phyloP scores from a whole-genome alignment of 1,284 basidiomycete genomes.

The Ustilago curta region DNA sequence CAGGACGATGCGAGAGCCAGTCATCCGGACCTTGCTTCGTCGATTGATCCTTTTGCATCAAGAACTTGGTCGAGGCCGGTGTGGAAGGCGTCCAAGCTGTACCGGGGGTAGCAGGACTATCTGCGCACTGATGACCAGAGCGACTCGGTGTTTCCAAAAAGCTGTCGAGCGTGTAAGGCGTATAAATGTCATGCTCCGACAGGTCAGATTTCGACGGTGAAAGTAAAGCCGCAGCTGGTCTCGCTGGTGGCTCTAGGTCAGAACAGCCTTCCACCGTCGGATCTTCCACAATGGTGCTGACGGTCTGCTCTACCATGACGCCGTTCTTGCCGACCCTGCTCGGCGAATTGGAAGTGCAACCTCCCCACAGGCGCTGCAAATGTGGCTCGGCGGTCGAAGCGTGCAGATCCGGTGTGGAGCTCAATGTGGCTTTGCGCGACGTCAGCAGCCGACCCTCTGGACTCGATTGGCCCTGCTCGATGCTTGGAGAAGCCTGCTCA shows the following conservation, averaged over 20 bases:
- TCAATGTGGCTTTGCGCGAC: slow-evolving; percentile 10
- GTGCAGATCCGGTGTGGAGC: slow-evolving; percentile 21
- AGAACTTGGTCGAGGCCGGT: slow-evolving; percentile 6
- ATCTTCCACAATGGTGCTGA: slow-evolving; percentile 36
- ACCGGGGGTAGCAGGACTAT: slow-evolving; percentile 22
- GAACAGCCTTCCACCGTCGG: slow-evolving; percentile 24
- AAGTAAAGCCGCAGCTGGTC: not conserved
- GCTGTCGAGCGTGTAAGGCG: slow-evolving; percentile 12
- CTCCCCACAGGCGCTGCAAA: slow-evolving; percentile 13
- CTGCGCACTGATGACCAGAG: slow-evolving; percentile 15
- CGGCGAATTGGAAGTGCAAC: slow-evolving; percentile 2
- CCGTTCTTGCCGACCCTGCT: slow-evolving; percentile 21
- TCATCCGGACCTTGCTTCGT: not conserved
- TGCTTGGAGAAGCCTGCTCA: slow-evolving; percentile 1
- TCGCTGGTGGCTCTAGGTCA: slow-evolving; percentile 14
- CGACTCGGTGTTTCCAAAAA: slow-evolving; percentile 9
- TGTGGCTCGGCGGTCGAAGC: slow-evolving; percentile 13
- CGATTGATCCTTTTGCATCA: slow-evolving; percentile 2
- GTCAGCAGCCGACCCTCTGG: slow-evolving; percentile 20
- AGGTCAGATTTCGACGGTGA: slow-evolving; percentile 12
- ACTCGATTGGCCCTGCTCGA: slow-evolving; percentile 6
- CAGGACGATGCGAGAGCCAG: not conserved
- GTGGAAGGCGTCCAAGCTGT: slow-evolving; percentile 27
- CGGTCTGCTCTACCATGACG: slow-evolving; percentile 36
- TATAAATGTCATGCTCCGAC: slow-evolving; percentile 12